Base-by-base conservation (phyloP, 345 rosid genomes). In the Hibiscus tridactylites region DNA sequence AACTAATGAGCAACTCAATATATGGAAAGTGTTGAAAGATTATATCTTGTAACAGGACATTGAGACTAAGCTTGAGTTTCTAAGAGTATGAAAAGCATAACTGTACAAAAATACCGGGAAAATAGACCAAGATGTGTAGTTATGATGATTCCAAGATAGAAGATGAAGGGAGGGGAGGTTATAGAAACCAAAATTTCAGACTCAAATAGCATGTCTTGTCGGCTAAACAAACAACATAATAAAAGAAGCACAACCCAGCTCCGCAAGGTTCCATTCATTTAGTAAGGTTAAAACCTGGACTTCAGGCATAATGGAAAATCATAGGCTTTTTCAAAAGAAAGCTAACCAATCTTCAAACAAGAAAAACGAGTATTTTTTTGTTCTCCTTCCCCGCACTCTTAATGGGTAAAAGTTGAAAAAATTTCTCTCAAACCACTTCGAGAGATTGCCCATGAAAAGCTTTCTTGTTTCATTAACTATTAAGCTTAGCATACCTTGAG, bases 401-500 rank as follows among this genome's bases (percentile, higher is more conserved):
- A 15, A 71, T 42, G 53, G 24, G 39, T 71, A 71, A 58, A 37
- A 24, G 13, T 33, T 37, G 12, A 39, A 7, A 6, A 58, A 56
- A 39, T 42, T 42, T 35, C 7, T 37, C 33, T 19, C 63, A 2
- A 6, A 56, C 24, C 7, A 65, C 56, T 3, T 46, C 24, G 3
- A 24, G 35, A 46, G 37, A 65, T 64, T 15, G 50, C 59, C 6
- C 6, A 15, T 28, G 13, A 8, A 63, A 50, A 78, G 64, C 2
- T 50, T 15, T n/a, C 54, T 47, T 24, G 54, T 13, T 47, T 19
- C 47, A 35, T 26, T 37, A 62, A n/a, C 10, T 21, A 67, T 50
- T 28, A 66, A 56, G 16, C 62, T 17, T 49, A 47, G n/a, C 37
- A 53, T 79, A 95, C 99, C 99, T 95, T 95, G 66, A 92, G 97